Evolutionary conservation across 495 filamentous ascomycete species (phyloP).

Genomic region (Gamarada debralockiae): DNA sequence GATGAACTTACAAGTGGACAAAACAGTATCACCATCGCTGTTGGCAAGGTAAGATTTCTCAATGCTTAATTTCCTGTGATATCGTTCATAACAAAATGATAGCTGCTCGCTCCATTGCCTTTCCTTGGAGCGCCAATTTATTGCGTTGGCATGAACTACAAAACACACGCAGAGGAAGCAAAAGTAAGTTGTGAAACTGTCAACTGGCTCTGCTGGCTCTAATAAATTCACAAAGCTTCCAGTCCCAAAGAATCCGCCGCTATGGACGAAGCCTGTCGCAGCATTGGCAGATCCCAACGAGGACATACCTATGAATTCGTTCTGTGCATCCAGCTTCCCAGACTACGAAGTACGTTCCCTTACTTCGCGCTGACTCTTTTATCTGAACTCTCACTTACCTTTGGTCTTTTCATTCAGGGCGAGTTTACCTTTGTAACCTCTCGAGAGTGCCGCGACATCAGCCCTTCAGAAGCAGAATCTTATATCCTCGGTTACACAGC

Average conservation of each 20-base stretch:
- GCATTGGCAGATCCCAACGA: slow-evolving; percentile 33
- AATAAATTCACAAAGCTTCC: not conserved
- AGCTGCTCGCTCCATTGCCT: slow-evolving; percentile 8
- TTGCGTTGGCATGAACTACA: slow-evolving; percentile 78
- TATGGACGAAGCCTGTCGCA: slow-evolving; percentile 40
- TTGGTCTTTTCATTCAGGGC: slow-evolving; percentile 20
- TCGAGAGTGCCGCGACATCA: slow-evolving; percentile 32
- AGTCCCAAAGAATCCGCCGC: slow-evolving; percentile 41
- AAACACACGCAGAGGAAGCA: slow-evolving; percentile 69
- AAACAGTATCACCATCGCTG: not conserved
- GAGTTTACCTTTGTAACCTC: slow-evolving; percentile 36
- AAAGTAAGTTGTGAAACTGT: slow-evolving; percentile 24
- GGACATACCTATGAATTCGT: slow-evolving; percentile 32
- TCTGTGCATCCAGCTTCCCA: slow-evolving; percentile 33
- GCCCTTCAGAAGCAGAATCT: slow-evolving; percentile 24
- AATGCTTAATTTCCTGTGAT: not conserved
- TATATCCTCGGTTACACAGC: slow-evolving; percentile 44
- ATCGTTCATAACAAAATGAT: not conserved
- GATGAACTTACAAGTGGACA: not conserved
- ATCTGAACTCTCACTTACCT: not conserved
- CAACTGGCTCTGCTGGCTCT: not conserved
- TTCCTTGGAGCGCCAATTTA: slow-evolving; percentile 40
- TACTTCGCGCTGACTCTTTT: not conserved
- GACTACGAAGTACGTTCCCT: slow-evolving; percentile 28
- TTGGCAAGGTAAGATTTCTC: not conserved